phyloP scores from a whole-genome alignment of 495 filamentous ascomycete species.

The Neohortaea acidophila region DNA sequence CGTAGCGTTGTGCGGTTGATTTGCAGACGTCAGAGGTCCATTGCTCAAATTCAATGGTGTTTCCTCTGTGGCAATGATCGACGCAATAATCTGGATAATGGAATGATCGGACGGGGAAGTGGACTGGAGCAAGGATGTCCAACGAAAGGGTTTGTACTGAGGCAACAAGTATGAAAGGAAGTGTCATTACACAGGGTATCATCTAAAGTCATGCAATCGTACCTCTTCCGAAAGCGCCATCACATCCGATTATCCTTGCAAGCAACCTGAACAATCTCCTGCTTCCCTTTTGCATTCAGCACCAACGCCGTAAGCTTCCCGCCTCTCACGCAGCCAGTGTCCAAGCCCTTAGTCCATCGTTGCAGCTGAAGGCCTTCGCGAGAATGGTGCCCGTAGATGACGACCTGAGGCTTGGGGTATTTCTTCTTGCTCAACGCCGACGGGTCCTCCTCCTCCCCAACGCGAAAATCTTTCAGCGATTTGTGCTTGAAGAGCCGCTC shows the following conservation, averaged over 20 bases:
- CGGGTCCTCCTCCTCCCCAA: constrained; percentile 1
- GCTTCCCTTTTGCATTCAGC: constrained; percentile 33
- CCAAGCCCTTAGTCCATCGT: constrained; percentile 67
- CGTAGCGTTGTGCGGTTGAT: too few species aligned
- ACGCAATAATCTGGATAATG: too few species aligned
- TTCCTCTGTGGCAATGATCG: too few species aligned
- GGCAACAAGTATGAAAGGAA: too few species aligned
- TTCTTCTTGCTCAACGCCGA: constrained; percentile 22
- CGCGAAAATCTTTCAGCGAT: constrained; percentile 1
- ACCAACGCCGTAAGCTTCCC: constrained; percentile 62
- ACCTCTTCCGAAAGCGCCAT: too few species aligned
- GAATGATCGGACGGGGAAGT: too few species aligned
- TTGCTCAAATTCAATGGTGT: too few species aligned
- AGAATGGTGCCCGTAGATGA: constrained; percentile 81
- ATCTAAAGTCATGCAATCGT: too few species aligned
- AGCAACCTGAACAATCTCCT: constrained; percentile 3
- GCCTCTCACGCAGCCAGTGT: constrained; percentile 65
- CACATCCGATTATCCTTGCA: constrained; percentile 12
- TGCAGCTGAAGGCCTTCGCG: constrained; percentile 49
- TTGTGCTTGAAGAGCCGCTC: constrained; percentile 6
- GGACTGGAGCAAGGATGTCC: too few species aligned
- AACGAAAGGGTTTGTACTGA: too few species aligned
- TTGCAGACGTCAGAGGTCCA: too few species aligned
- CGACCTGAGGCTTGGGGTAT: constrained; percentile 29
- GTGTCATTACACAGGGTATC: too few species aligned